phyloP scores from a whole-genome alignment of 2,329 filamentous ascomycete species.

The Exophiala xenobiotica region DNA sequence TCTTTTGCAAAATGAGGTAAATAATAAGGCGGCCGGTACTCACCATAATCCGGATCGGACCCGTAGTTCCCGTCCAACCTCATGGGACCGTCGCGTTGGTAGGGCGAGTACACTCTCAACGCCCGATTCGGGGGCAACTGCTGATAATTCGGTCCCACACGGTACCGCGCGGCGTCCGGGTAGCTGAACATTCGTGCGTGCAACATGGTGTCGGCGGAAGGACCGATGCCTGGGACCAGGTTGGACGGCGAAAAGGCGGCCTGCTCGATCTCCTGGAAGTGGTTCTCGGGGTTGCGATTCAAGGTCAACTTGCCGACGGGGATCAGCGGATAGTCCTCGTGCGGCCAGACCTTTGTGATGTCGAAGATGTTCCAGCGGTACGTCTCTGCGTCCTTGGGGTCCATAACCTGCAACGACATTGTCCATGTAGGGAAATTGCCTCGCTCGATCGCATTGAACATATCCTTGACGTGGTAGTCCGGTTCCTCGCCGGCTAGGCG shows the following conservation, averaged over 20 bases:
- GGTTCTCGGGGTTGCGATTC: conserved; percentile 65
- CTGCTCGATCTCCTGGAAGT: conserved; percentile 67
- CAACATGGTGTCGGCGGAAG: conserved; percentile 63
- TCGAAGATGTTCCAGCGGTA: conserved; percentile 67
- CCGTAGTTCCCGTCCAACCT: conserved; percentile 55
- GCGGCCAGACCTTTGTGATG: conserved; percentile 68
- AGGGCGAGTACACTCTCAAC: conserved; percentile 51
- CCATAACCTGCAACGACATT: conserved; percentile 63
- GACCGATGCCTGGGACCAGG: conserved; percentile 63
- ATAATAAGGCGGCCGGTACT: no score
- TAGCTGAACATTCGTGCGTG: conserved; percentile 63
- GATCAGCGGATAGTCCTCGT: conserved; percentile 60
- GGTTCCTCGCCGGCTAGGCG: conserved; percentile 58
- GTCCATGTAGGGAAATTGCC: conserved; percentile 65
- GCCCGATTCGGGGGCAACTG: conserved; percentile 41
- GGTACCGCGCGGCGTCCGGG: conserved; percentile 51
- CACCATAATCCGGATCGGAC: conserved; percentile 60
- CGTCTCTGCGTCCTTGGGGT: conserved; percentile 60
- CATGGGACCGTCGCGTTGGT: conserved; percentile 43
- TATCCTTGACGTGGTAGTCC: conserved; percentile 63
- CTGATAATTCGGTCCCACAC: conserved; percentile 43
- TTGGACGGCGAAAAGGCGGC: conserved; percentile 65
- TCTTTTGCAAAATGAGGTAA: no score
- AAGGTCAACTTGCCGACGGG: conserved; percentile 63
- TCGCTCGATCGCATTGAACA: conserved; percentile 62